Evolutionary conservation across 2,329 filamentous ascomycete genomes (phyloP), one percentile per base, ranked within the genome.

Genomic region (Colletotrichum sp.): DNA sequence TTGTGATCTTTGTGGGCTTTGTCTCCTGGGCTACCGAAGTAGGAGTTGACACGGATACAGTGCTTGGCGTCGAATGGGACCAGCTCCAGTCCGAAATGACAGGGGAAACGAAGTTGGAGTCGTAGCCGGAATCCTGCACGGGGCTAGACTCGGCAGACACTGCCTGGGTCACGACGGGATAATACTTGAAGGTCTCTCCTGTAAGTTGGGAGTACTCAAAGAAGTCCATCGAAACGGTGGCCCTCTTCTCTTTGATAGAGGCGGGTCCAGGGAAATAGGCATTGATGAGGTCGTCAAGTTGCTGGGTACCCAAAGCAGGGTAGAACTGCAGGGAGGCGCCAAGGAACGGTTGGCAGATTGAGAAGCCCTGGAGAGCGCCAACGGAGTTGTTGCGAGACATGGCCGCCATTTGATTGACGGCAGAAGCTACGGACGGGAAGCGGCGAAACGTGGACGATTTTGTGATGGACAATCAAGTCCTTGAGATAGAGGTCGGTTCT

Each of bases 291-390:
- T 89, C 85, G 80, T 93, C 91, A 69, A 93, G 87, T 82, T 94
- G 89, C 84, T 90, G 79, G 76, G 89, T 87, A 81, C 93, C 86
- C 84, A 95, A 86, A 80, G 93, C 85, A 86, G 95, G 89, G 82
- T 92, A 84, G 89, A 95, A 92, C 84, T 95, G 86, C 72, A 93
- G 86, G 76, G 88, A 84, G 64, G 88, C 87, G 68, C 91, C 91
- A 71, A 91, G 85, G 65, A 86, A 82, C 59, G 90, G 87, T 85
- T 93, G 91, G 81, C 88, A 91, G 82, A 93, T 87, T 75, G 90
- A 91, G 83, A 92, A 92, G 72, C 90, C 90, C 84, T 88, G 83
- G 48, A 85, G 79, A 78, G 83, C 79, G 75, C 78, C 79, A 78
- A 80, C 72, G 61, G 84, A 84, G 76, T 80, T 80, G 79, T 84